These are phyloP conservation scores for Thelonectria rubi DNA, from an alignment of 2,329 filamentous ascomycete genomes.

Conservation along the genomic window DNA sequence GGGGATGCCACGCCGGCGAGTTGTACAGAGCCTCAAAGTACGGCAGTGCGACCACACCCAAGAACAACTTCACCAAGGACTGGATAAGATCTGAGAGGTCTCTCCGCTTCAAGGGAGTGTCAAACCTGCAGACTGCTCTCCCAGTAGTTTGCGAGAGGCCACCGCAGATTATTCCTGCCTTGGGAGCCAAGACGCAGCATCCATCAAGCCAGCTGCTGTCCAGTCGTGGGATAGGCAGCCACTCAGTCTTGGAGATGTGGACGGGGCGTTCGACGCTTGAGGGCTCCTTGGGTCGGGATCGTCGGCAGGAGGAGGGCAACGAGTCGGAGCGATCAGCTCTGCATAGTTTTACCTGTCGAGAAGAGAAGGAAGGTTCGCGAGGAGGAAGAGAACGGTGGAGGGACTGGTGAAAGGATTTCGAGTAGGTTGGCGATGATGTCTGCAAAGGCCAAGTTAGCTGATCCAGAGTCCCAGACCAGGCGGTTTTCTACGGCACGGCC, in stretches of 20 bases:
- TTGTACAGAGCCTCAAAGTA: too few relatives aligned
- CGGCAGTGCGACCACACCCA: too few relatives aligned
- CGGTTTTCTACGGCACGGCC: too few relatives aligned
- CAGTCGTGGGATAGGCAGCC: neutral
- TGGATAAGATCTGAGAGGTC: too few relatives aligned
- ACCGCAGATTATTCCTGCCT: too few relatives aligned
- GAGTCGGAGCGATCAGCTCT: neutral
- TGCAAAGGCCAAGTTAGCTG: neutral
- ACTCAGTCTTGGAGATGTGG: neutral
- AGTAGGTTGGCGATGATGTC: neutral
- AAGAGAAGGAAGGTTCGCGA: neutral
- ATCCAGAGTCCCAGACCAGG: neutral
- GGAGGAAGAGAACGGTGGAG: neutral
- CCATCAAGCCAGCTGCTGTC: neutral
- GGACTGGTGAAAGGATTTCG: neutral
- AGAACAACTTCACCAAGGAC: too few relatives aligned
- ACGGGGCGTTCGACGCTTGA: neutral
- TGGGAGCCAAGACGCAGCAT: too few relatives aligned
- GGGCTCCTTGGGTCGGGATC: neutral
- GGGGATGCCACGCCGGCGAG: too few relatives aligned
- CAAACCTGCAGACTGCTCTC: too few relatives aligned
- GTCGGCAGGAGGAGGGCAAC: neutral
- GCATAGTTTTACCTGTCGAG: neutral
- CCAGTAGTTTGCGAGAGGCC: too few relatives aligned
- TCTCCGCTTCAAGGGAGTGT: too few relatives aligned